phyloP scores from a whole-genome alignment of 352 stramenopile species.

The Globisporangium spinosum region DNA sequence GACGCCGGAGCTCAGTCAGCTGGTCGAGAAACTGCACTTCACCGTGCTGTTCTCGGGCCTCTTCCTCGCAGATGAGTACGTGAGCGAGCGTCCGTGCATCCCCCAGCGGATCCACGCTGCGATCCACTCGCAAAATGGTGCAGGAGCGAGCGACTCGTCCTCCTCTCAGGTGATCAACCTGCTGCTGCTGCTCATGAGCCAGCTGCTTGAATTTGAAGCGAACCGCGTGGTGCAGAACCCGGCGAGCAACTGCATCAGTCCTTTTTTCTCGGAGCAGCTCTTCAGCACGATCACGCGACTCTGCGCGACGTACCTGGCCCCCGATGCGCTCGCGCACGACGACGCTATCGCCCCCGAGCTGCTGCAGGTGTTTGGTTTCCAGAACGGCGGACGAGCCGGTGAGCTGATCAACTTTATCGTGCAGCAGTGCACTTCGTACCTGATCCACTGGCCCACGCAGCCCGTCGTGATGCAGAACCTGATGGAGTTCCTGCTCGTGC shows the following conservation, averaged over 20 bases:
- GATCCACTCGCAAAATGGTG: slow-evolving; percentile 18
- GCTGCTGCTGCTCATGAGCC: slow-evolving; percentile 61
- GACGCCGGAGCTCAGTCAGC: slow-evolving; percentile 49
- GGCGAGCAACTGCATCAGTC: slow-evolving; percentile 55
- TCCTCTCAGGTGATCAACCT: slow-evolving; percentile 51
- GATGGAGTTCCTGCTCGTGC: slow-evolving; percentile 68
- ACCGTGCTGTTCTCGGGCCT: slow-evolving; percentile 68
- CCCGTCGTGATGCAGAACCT: slow-evolving; percentile 81
- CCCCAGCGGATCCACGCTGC: slow-evolving; percentile 47
- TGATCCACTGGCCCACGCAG: slow-evolving; percentile 81
- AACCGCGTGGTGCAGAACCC: slow-evolving; percentile 54
- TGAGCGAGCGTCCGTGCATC: slow-evolving; percentile 70
- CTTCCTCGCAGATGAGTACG: slow-evolving; percentile 78
- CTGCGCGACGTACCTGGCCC: slow-evolving; percentile 68
- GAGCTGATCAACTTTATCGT: slow-evolving; percentile 74
- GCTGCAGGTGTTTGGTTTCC: slow-evolving; percentile 62
- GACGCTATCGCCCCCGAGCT: slow-evolving; percentile 43
- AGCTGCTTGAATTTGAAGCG: slow-evolving; percentile 68
- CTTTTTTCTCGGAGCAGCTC: slow-evolving; percentile 78
- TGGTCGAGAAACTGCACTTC: slow-evolving; percentile 82
- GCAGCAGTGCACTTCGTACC: slow-evolving; percentile 59
- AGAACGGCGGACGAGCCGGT: slow-evolving; percentile 41
- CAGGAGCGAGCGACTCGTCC: slow-evolving; percentile 1
- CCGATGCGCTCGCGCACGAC: slow-evolving; percentile 39
- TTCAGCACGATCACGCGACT: slow-evolving; percentile 68